Conservation (phyloP, 371 early-diverging fungal species). For the Apophysomyces ossiformis region DNA sequence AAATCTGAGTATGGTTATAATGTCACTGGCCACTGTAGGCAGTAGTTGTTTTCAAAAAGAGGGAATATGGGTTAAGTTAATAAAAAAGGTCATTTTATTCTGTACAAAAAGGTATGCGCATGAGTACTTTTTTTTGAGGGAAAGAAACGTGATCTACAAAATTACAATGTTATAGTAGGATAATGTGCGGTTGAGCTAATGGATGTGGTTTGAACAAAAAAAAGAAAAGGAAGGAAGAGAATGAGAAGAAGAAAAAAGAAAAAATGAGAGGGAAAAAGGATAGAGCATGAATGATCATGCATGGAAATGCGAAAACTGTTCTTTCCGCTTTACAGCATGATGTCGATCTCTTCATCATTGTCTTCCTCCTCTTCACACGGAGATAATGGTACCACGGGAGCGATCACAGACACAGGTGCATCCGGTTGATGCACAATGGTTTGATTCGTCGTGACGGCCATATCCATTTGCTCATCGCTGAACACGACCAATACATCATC, state of each 20-base stretch:
- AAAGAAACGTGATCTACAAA: constrained; percentile 3
- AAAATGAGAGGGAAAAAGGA: background rate
- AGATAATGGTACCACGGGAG: constrained; percentile 5
- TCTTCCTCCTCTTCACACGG: constrained; percentile 19
- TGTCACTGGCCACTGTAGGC: too few species aligned
- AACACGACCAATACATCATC: constrained; percentile 36
- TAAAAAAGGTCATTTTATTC: background rate
- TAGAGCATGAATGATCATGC: background rate
- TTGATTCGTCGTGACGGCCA: constrained; percentile 42
- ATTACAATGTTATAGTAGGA: constrained; percentile 9
- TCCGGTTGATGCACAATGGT: constrained; percentile 44
- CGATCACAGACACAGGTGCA: constrained; percentile 10
- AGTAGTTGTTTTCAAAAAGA: too few species aligned
- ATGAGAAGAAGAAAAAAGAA: background rate
- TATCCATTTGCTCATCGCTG: constrained; percentile 51
- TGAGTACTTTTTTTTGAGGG: constrained; percentile 1
- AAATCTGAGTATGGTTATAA: too few species aligned
- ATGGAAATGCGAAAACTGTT: background rate
- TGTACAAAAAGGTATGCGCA: constrained; percentile 11
- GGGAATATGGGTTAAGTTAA: too few species aligned
- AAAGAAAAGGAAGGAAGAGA: background rate
- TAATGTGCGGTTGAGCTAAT: background rate
- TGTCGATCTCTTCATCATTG: constrained; percentile 38
- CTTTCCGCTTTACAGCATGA: constrained; percentile 23
- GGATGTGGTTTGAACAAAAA: background rate